Conservation (phyloP, 2,329 filamentous ascomycete genomes). For the Sclerotinia glacialis region DNA sequence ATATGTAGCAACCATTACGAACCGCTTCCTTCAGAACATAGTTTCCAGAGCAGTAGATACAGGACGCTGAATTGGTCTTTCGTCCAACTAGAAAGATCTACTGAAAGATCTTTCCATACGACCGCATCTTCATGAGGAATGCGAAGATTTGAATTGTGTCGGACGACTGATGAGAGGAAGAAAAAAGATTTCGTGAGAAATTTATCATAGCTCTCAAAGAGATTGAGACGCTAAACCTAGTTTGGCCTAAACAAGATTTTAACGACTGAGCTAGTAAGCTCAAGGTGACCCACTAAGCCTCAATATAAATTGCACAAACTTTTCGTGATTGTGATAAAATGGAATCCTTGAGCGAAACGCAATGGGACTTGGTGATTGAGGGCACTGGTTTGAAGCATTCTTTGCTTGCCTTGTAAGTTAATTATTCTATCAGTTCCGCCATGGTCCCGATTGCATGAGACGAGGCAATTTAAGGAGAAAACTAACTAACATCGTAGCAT, state of each 20-base stretch:
- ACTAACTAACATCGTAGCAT: conserved; percentile 69
- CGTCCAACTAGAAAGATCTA: conserved; percentile 57
- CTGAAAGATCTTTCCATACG: conserved; percentile 50
- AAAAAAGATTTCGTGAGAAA: conserved; percentile 24
- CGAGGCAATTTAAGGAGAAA: conserved; percentile 40
- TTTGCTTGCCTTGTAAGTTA: conserved; percentile 69
- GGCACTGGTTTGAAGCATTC: conserved; percentile 78
- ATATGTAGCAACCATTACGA: conserved; percentile 76
- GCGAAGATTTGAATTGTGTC: conserved; percentile 42
- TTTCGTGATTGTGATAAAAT: conserved; percentile 45
- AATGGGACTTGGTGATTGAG: conserved; percentile 77
- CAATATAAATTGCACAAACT: conserved; percentile 24
- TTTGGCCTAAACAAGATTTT: not conserved
- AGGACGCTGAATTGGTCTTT: conserved; percentile 66
- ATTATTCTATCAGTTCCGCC: conserved; percentile 15
- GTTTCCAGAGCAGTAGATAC: conserved; percentile 87
- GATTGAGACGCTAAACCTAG: conserved; percentile 25
- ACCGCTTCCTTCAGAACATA: conserved; percentile 71
- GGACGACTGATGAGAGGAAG: conserved; percentile 42
- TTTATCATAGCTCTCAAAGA: conserved; percentile 24
- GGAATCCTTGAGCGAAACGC: conserved; percentile 71
- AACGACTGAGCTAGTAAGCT: conserved; percentile 17
- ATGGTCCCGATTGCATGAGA: not conserved
- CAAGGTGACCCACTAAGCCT: conserved; percentile 18
- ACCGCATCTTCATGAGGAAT: conserved; percentile 39